Evolutionary conservation across 805 yeast genomes (phyloP).

Genomic region (Nakazawaea holstii): DNA sequence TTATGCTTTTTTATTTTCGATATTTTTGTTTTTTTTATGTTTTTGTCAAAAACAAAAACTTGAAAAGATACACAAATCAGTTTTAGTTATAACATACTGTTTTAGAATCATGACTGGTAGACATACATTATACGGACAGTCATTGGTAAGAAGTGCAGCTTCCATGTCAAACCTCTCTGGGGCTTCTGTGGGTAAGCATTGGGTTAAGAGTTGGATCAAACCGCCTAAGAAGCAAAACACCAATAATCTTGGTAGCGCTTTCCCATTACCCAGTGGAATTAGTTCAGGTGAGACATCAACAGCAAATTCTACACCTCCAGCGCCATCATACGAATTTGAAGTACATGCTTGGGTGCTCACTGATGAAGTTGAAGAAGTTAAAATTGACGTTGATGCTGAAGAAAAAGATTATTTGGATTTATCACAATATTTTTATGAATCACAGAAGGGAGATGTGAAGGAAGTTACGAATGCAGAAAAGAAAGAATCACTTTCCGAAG

Average conservation of each 20-base stretch:
- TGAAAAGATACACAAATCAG: too few species aligned
- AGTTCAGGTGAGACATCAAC: slow-evolving; percentile 19
- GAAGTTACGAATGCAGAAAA: slow-evolving; percentile 9
- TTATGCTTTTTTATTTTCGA: too few species aligned
- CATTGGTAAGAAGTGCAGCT: slow-evolving; percentile 21
- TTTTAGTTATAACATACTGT: too few species aligned
- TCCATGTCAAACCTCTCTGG: slow-evolving; percentile 15
- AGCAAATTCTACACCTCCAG: slow-evolving; percentile 18
- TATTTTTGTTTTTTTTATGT: too few species aligned
- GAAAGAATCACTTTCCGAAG: slow-evolving; percentile 26
- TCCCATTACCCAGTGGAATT: slow-evolving; percentile 15
- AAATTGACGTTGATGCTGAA: slow-evolving; percentile 13
- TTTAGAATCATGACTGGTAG: slow-evolving; percentile 24
- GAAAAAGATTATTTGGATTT: slow-evolving; percentile 36
- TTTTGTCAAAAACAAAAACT: too few species aligned
- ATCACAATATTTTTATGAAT: slow-evolving; percentile 24
- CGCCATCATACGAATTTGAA: slow-evolving; percentile 23
- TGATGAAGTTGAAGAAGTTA: slow-evolving; percentile 9
- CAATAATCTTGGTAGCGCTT: slow-evolving; percentile 2
- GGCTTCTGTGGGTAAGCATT: slow-evolving; percentile 17
- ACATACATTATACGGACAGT: slow-evolving; percentile 29
- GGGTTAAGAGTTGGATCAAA: slow-evolving; percentile 27
- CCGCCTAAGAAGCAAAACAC: slow-evolving; percentile 22
- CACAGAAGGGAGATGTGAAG: slow-evolving; percentile 14
- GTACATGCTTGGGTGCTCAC: slow-evolving; percentile 27